Base-by-base conservation (phyloP, 345 rosid genomes). In the Cochlearia excelsa region DNA sequence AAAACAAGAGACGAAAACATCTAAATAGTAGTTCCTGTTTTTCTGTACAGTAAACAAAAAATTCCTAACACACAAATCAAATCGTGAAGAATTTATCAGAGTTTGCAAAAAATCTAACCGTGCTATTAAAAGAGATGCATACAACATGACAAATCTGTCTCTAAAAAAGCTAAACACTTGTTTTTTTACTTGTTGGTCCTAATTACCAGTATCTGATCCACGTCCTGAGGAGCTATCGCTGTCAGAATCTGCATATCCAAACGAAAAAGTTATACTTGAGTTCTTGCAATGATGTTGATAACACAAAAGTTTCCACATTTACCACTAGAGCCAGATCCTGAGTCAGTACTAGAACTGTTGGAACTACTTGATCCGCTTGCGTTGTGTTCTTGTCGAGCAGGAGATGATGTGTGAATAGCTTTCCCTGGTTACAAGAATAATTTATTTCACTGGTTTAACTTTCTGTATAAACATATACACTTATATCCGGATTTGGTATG, bases 351-450 rank as follows among this genome's bases (percentile, higher is more conserved):
- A 30, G 75, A 71, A 54, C 75, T 71, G 52, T 60, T 71, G 59
- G 71, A 71, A 71, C 75, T 71, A 71, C 67, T 71, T 65, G 75
- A 71, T 71, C 75, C 75, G 51, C 51, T 38, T 46, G 71, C 71
- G 9, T 65, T 64, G 66, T 71, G 58, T 52, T 26, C 61, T 64
- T 44, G 50, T 16, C 53, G 65, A 45, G 3, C 44, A 51, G 65
- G 60, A 70, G 74, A 63, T 50, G 60, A 34, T 28, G 59, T 37
- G 9, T 54, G 60, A 44, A 66, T 52, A 26, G 62, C 70, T 65
- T 57, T 60, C 30, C 66, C 71, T 71, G 61, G 40, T 11, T 39
- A 41, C 5, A 59, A 52, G 26, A 41, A 52, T 52, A 51, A 65
- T 57, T 63, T 41, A 29, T 29, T 34, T 11, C 23, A n/a, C 48